Conservation (phyloP, 2,329 filamentous ascomycete genomes). For the Penicillium decumbens region DNA sequence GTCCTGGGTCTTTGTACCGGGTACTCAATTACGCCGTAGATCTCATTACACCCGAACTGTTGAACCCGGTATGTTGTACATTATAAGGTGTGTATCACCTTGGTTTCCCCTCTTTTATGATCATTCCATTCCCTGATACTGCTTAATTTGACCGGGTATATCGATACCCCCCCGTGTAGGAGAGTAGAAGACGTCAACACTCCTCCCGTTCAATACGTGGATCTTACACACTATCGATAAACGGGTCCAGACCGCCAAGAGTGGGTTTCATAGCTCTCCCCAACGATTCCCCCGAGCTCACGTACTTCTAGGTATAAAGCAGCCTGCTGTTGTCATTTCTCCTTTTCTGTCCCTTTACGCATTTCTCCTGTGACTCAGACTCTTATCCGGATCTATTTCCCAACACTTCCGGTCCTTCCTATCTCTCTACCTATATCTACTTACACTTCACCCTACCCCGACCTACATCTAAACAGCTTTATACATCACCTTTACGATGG, state of each 20-base stretch:
- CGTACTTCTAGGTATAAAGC: slow-evolving; percentile 12
- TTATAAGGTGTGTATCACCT: neutral
- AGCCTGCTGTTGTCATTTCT: slow-evolving; percentile 6
- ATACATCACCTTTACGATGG: slow-evolving; percentile 31
- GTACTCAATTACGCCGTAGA: slow-evolving; percentile 12
- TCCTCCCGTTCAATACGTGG: slow-evolving; percentile 6
- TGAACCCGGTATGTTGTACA: neutral
- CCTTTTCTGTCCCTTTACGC: slow-evolving; percentile 2
- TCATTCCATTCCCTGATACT: neutral
- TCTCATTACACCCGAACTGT: neutral
- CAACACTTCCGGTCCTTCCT: slow-evolving; percentile 1
- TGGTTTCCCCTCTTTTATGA: neutral
- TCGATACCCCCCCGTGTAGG: neutral
- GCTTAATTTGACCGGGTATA: neutral
- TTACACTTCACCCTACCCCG: slow-evolving; percentile 1
- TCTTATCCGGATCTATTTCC: neutral
- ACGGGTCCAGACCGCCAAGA: slow-evolving; percentile 21
- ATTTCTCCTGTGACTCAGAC: neutral
- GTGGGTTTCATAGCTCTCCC: slow-evolving; percentile 23
- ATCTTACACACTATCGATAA: slow-evolving; percentile 15
- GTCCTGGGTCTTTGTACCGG: slow-evolving; percentile 1
- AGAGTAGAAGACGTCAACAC: slow-evolving; percentile 17
- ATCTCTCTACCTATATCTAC: slow-evolving; percentile 4
- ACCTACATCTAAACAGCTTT: neutral
- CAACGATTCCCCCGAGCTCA: slow-evolving; percentile 20